Evolutionary conservation across 805 yeast species (phyloP).

Genomic region (Sugiyamaella floridensis): DNA sequence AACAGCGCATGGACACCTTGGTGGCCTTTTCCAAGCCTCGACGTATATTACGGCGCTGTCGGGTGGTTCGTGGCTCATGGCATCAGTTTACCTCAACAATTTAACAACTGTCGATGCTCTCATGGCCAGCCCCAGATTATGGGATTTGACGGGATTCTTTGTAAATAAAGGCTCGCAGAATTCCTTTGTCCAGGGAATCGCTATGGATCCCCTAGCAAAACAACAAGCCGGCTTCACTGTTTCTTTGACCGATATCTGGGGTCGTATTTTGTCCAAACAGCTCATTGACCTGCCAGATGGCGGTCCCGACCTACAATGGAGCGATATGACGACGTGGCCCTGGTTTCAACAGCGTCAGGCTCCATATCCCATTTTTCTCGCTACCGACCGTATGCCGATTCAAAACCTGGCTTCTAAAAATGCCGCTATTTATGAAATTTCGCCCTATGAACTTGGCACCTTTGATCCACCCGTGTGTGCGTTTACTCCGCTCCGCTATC

Average conservation of each 20-base stretch:
- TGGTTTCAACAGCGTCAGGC: constrained; percentile 50
- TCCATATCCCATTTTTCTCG: constrained; percentile 58
- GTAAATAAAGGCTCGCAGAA: constrained; percentile 47
- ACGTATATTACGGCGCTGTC: constrained; percentile 69
- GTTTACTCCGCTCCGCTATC: constrained; percentile 57
- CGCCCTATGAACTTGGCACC: constrained; percentile 72
- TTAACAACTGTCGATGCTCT: constrained; percentile 65
- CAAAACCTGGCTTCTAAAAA: constrained; percentile 47
- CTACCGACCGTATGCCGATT: constrained; percentile 37
- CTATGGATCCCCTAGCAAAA: constrained; percentile 27
- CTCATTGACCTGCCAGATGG: constrained; percentile 49
- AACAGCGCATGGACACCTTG: constrained; percentile 46
- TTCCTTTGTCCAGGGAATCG: constrained; percentile 14
- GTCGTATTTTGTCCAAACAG: constrained; percentile 58
- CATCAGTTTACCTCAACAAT: constrained; percentile 57
- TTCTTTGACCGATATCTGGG: constrained; percentile 76
- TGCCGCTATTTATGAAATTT: constrained; percentile 47
- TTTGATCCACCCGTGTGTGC: constrained; percentile 72
- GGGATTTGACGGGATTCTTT: constrained; percentile 61
- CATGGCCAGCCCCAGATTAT: constrained; percentile 39
- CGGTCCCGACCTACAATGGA: constrained; percentile 50
- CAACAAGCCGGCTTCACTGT: constrained; percentile 58
- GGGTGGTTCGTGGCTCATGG: constrained; percentile 79
- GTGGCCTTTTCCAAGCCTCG: constrained; percentile 63
- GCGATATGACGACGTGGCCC: constrained; percentile 47